Percentiles rank a stretch among this genome's conserved stretches.
Conservation (phyloP, 208 protist genomes). For the Herpetomonas samuelpessoai region DNA sequence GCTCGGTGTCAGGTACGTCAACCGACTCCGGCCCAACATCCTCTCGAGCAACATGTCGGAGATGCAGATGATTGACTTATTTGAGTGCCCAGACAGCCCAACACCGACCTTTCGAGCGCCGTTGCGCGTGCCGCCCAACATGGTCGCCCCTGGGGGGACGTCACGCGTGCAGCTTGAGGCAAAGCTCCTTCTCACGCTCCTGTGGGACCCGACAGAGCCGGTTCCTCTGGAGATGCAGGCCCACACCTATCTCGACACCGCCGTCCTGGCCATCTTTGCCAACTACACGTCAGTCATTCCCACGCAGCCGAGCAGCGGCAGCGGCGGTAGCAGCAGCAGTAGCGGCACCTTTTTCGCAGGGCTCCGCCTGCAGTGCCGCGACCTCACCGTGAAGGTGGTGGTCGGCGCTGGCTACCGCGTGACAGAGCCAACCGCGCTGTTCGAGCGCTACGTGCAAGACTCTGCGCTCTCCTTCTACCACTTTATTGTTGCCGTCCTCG, state of each 20-base stretch:
- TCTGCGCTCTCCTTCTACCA: not conserved
- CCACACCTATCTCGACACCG: not conserved
- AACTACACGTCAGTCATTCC: not conserved
- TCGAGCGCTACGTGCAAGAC: not conserved
- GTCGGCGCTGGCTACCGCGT: not conserved
- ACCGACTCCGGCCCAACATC: not conserved
- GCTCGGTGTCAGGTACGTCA: constrained; percentile 2
- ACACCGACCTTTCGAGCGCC: not conserved
- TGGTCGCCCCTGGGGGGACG: not conserved
- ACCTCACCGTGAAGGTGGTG: not conserved
- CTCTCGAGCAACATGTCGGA: constrained; percentile 3
- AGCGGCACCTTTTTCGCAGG: not conserved
- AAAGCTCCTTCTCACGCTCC: not conserved
- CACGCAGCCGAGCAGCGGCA: not conserved
- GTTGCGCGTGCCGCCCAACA: not conserved
- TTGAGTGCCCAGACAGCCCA: not conserved
- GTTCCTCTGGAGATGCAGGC: not conserved
- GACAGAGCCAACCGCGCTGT: not conserved
- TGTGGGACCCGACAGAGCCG: not conserved
- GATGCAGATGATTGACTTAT: constrained; percentile 8
- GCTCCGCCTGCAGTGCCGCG: not conserved
- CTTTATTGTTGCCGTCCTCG: not conserved
- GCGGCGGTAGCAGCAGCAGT: not conserved
- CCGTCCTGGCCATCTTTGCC: not conserved
- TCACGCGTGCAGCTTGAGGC: not conserved